Evolutionary conservation across 495 filamentous ascomycete genomes (phyloP).

Genomic region (Chaetomium fimeti): DNA sequence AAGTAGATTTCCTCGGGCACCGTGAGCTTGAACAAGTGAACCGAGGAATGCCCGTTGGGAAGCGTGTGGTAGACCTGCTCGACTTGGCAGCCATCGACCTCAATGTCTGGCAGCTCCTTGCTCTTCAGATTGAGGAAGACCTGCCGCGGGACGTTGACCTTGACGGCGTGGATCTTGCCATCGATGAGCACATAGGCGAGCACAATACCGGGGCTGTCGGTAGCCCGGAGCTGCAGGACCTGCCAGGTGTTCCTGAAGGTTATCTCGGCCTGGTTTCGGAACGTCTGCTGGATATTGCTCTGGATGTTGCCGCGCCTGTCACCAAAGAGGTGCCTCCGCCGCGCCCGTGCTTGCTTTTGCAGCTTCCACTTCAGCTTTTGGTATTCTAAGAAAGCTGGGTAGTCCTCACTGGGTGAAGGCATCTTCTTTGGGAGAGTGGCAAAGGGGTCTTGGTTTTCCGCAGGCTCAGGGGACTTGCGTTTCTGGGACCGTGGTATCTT

Average conservation of each 20-base stretch:
- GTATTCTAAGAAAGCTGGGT: conserved; percentile 84
- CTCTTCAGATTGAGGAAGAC: conserved; percentile 89
- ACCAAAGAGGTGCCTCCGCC: conserved; percentile 88
- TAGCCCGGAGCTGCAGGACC: conserved; percentile 78
- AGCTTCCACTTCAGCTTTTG: conserved; percentile 99
- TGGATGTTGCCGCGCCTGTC: conserved; percentile 67
- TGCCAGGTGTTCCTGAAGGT: conserved; percentile 93
- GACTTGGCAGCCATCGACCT: conserved; percentile 79
- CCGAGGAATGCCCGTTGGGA: conserved; percentile 91
- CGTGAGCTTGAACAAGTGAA: conserved; percentile 89
- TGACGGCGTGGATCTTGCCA: conserved; percentile 80
- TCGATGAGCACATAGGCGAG: conserved; percentile 90
- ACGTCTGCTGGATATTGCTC: conserved; percentile 79
- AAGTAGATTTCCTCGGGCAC: conserved; percentile 87
- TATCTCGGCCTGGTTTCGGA: conserved; percentile 85
- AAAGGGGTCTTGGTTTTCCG: conserved; percentile 71
- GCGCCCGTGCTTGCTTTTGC: conserved; percentile 85
- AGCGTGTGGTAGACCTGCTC: conserved; percentile 90
- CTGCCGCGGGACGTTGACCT: conserved; percentile 83
- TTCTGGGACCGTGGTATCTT: conserved; percentile 59
- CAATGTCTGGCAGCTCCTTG: conserved; percentile 81
- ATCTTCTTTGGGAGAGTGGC: conserved; percentile 79
- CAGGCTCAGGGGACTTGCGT: conserved; percentile 69
- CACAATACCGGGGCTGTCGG: conserved; percentile 79
- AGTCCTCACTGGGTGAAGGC: conserved; percentile 84